Conservation (phyloP, 2,329 filamentous ascomycete genomes). For the Magnaporthales sp. region DNA sequence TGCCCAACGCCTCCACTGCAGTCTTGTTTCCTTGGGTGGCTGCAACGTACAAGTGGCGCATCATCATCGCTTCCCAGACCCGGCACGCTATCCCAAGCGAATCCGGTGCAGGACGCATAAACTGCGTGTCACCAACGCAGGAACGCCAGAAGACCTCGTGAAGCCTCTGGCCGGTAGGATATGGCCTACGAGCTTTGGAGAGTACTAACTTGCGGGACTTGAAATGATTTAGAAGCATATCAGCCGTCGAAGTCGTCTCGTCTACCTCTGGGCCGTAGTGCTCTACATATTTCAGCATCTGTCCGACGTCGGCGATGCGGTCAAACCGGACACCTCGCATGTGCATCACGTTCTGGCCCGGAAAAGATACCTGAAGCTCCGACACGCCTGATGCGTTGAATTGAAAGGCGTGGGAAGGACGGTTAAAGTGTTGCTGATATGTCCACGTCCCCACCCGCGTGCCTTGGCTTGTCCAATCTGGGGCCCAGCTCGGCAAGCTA, state of each 20-base stretch:
- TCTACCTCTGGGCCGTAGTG: not conserved
- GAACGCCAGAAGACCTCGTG: constrained; percentile 1
- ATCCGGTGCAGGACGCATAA: not conserved
- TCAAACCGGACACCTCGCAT: not conserved
- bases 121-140: not conserved
- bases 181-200: not conserved
- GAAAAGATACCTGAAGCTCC: not conserved
- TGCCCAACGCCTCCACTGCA: not conserved
- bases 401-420: not conserved
- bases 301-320: not conserved
- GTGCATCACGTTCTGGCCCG: not conserved
- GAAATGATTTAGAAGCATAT: not conserved
- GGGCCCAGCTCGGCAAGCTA: not conserved
- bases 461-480: not conserved
- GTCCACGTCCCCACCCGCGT: not conserved
- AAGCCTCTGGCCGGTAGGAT: not conserved
- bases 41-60: not conserved
- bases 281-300: not conserved
- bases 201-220: not conserved
- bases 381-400: not conserved
- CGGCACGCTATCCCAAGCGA: not conserved
- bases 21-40: not conserved
- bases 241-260: not conserved
- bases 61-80: not conserved
- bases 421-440: not conserved